Evolutionary conservation across 2,329 filamentous ascomycete genomes (phyloP).

Genomic region (Pestalotiopsis sp.): DNA sequence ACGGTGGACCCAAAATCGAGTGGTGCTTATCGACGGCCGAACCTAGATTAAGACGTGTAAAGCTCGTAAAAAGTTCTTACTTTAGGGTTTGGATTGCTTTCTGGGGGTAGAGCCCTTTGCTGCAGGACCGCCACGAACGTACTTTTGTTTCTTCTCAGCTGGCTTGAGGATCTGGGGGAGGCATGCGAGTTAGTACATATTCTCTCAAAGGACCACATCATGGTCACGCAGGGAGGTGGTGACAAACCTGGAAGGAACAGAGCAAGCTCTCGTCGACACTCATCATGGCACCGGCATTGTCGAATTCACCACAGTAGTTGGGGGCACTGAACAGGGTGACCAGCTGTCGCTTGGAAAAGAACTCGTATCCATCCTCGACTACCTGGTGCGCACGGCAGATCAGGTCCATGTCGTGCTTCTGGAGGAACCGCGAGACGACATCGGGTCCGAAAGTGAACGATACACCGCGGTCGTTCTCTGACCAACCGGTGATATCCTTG

Average conservation of each 20-base stretch:
- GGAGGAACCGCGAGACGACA: constrained; percentile 93
- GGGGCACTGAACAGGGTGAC: constrained; percentile 97
- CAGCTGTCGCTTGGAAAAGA: constrained; percentile 97
- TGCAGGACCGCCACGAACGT: constrained; percentile 77
- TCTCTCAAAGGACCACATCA: background rate
- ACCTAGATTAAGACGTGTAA: constrained; percentile 75
- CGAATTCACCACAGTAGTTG: constrained; percentile 99
- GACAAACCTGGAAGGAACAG: constrained; percentile 92
- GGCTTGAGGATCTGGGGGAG: constrained; percentile 86
- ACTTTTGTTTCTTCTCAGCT: constrained; percentile 99
- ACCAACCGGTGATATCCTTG: constrained; percentile 99
- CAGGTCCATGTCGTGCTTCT: constrained; percentile 99
- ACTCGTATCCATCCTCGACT: constrained; percentile 98
- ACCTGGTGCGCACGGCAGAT: constrained; percentile 99
- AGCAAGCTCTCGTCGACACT: constrained; percentile 97
- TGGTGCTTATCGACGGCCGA: constrained; percentile 82
- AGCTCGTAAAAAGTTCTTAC: constrained; percentile 73
- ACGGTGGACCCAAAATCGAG: constrained; percentile 7
- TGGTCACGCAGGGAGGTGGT: background rate
- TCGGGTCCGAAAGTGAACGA: constrained; percentile 98
- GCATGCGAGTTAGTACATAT: background rate
- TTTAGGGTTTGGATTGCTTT: constrained; percentile 68
- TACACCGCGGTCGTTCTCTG: constrained; percentile 97
- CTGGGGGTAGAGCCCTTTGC: constrained; percentile 70
- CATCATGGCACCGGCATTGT: constrained; percentile 99